These are phyloP conservation scores for Sporisorium sorghi DNA, from an alignment of 1,284 basidiomycete genomes.

Conservation along the genomic window DNA sequence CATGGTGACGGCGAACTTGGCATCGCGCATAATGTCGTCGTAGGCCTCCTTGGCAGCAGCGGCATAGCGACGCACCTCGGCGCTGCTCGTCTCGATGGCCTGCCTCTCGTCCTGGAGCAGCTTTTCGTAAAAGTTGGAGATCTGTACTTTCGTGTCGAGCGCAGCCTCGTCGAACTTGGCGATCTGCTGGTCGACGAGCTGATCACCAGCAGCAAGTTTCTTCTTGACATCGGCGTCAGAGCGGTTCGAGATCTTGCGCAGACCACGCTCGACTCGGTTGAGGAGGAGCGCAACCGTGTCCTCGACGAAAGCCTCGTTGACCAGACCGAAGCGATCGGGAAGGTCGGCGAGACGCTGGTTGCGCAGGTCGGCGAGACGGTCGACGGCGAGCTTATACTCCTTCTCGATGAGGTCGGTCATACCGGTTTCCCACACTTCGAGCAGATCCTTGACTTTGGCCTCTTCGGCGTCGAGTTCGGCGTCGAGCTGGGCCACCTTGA, in stretches of 20 bases:
- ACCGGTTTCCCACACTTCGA: constrained; percentile 60
- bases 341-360: constrained; percentile 48
- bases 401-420: constrained; percentile 55
- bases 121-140: constrained; percentile 45
- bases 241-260: constrained; percentile 45
- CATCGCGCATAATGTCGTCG: constrained; percentile 56
- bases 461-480: constrained; percentile 60
- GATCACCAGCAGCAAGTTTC: constrained; percentile 34
- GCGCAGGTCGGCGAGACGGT: constrained; percentile 54
- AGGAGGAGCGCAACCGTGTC: constrained; percentile 55
- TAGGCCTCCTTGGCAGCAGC: constrained; percentile 50
- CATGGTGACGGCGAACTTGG: constrained; percentile 60
- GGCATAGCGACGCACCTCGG: constrained; percentile 55
- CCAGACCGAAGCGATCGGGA: constrained; percentile 57
- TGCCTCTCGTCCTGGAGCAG: constrained; percentile 47
- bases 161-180: constrained; percentile 45
- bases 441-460: constrained; percentile 49
- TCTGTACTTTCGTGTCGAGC: constrained; percentile 42
- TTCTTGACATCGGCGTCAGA: constrained; percentile 17
- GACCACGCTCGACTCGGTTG: constrained; percentile 49
- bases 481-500: constrained; percentile 56
- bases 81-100: constrained; percentile 51
- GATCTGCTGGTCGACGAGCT: constrained; percentile 50
- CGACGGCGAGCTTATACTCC: constrained; percentile 57
- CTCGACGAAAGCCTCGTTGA: constrained; percentile 60